Evolutionary conservation across 2,329 filamentous ascomycete genomes (phyloP), one percentile per base, ranked within the genome.

Genomic region (Colletotrichum spaethianum): DNA sequence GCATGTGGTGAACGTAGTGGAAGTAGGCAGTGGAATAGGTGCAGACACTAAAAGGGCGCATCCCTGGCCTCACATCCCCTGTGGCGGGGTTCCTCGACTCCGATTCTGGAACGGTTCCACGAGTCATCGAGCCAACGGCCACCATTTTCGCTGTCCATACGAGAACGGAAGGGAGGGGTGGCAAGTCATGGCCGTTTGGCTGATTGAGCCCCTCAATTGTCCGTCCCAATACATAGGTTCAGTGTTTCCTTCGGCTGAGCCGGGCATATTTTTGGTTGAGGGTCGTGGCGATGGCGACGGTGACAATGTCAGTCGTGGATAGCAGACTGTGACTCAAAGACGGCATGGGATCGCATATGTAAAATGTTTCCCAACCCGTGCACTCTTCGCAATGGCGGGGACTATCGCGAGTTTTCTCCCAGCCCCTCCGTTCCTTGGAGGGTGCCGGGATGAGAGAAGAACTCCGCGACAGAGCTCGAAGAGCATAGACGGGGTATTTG

Each of bases 31-130:
- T n/a, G 18, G 31, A 40, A 38, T 31, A 38, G 31, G 40, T n/a
- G 52, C n/a, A 60, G 18, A 55, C 59, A 48, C 65, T 66, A 56
- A 62, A 28, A 42, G 23, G 20, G 56, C 33, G 31, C 38, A 67
- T 63, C 64, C 68, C 68, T 71, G 42, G 38, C 42, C 52, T 63
- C 64, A 28, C 40, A 57, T 53, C 57, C 60, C 57, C 60, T 36
- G 42, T 53, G 59, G 67, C 53, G 62, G 67, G 68, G 50, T 23
- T 20, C 11, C 40, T 63, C 44, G 56, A 57, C 69, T 72, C 69
- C 69, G 69, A 53, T 63, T 68, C 64, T 72, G 69, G 69, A 72
- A 72, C 69, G 59, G 64, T 31, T 5, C 36, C 69, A 53, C 69
- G 64, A 72, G 69, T 68, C 69, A 72, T 63, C 50, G 57, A 70